Conservation (phyloP, 2,329 filamentous ascomycete genomes). For the Chaetomium globosum region DNA sequence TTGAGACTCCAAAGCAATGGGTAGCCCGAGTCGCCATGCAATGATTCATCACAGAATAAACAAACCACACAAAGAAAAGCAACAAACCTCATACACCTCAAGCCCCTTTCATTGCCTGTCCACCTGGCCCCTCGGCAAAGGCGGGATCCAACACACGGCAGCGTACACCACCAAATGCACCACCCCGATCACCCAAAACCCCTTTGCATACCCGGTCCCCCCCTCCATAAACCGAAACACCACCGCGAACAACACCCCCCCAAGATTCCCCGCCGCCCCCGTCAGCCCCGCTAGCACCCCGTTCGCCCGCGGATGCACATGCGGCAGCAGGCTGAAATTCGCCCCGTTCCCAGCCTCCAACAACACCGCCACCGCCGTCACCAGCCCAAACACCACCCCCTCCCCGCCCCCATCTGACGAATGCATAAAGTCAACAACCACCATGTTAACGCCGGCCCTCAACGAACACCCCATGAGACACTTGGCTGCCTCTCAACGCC, state of each 20-base stretch:
- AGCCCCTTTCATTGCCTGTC: slow-evolving; percentile 45
- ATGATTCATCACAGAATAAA: neutral
- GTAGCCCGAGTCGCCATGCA: neutral
- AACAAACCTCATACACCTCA: neutral
- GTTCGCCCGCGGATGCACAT: slow-evolving; percentile 82
- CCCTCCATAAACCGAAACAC: slow-evolving; percentile 73
- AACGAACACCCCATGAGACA: no score
- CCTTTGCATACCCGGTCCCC: slow-evolving; percentile 66
- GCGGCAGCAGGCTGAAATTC: slow-evolving; percentile 83
- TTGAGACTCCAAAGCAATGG: neutral
- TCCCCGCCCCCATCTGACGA: no score
- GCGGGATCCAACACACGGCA: slow-evolving; percentile 58
- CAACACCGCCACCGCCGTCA: slow-evolving; percentile 79
- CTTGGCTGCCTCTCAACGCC: no score
- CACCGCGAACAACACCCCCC: slow-evolving; percentile 81
- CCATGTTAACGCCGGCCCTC: no score
- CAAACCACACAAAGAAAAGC: neutral
- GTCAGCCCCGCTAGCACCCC: slow-evolving; percentile 75
- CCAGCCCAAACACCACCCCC: slow-evolving; percentile 72
- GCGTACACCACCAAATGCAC: slow-evolving; percentile 73
- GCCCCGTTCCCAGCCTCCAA: slow-evolving; percentile 82
- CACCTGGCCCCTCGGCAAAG: slow-evolving; percentile 58
- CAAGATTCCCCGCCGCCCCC: slow-evolving; percentile 80
- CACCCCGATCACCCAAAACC: slow-evolving; percentile 80
- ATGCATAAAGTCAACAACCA: no score